A percentile compares a stretch with the other conserved stretches of the same genome.
Evolutionary conservation across 129 eudicot genomes (phyloP).

Genomic region (Centaurea solstitialis): DNA sequence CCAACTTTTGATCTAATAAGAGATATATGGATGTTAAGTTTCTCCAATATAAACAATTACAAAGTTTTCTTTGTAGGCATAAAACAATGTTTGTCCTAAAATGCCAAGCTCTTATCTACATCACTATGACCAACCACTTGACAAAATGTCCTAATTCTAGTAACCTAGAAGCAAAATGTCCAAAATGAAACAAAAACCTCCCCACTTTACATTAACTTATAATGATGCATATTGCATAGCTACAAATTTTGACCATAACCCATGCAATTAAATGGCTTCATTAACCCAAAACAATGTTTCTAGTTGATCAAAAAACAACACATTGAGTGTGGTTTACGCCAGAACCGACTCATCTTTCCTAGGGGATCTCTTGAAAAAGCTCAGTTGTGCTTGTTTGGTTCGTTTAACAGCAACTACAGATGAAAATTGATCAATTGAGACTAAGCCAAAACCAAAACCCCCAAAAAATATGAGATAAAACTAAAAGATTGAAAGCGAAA

Average conservation of each 20-base stretch:
- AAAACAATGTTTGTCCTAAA: background rate
- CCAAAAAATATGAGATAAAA: background rate
- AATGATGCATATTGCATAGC: conserved; percentile 11
- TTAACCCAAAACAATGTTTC: conserved; percentile 18
- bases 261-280: conserved; percentile 11
- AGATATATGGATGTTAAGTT: no score
- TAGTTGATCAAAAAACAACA: conserved; percentile 6
- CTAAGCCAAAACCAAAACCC: background rate
- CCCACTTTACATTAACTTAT: conserved; percentile 13
- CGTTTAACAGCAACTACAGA: conserved; percentile 46
- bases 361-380: conserved; percentile 41
- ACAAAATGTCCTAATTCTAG: no score
- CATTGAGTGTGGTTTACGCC: conserved; percentile 23
- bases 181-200: conserved; percentile 3
- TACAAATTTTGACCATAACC: conserved; percentile 7
- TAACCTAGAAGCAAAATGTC: no score
- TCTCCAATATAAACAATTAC: no score
- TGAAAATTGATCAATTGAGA: background rate
- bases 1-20: no score
- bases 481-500: background rate
- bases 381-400: conserved; percentile 67
- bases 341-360: conserved; percentile 41
- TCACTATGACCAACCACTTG: background rate
- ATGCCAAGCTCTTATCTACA: background rate
- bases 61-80: background rate